These are phyloP conservation scores for Mytilinidion resinicola DNA, from an alignment of 495 filamentous ascomycete species.

Conservation along the genomic window DNA sequence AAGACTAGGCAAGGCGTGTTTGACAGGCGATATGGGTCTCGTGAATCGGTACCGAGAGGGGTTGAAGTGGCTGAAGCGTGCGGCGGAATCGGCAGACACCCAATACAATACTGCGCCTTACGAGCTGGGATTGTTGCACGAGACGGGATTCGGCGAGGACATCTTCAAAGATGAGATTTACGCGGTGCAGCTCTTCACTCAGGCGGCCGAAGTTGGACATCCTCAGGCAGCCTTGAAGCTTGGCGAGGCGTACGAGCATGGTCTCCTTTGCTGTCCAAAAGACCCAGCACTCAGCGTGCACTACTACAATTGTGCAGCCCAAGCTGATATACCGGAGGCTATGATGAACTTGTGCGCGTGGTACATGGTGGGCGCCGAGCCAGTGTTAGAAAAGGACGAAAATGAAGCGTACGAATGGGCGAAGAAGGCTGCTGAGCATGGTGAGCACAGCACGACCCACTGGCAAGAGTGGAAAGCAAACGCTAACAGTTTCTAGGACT, in stretches of 20 bases:
- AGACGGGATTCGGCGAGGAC: constrained; percentile 84
- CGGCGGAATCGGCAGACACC: constrained; percentile 75
- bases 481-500: constrained; percentile 51
- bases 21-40: constrained; percentile 79
- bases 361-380: constrained; percentile 95
- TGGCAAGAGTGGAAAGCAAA: not conserved
- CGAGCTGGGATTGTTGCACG: constrained; percentile 81
- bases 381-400: constrained; percentile 89
- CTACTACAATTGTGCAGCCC: constrained; percentile 91
- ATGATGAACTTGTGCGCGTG: constrained; percentile 99
- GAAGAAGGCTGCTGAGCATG: constrained; percentile 70
- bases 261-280: constrained; percentile 73
- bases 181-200: constrained; percentile 88
- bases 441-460: constrained; percentile 45
- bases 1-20: constrained; percentile 81
- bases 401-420: constrained; percentile 97
- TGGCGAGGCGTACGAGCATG: constrained; percentile 96
- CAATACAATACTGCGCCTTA: constrained; percentile 94
- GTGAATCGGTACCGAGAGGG: constrained; percentile 84
- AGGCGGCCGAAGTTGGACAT: constrained; percentile 88
- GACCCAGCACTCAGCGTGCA: constrained; percentile 94
- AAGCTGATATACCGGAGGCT: constrained; percentile 73
- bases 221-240: constrained; percentile 75
- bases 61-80: constrained; percentile 93
- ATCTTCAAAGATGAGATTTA: constrained; percentile 86